Evolutionary conservation across 129 eudicot species (phyloP), one percentile per base, ranked within the genome.

Genomic region (Glebionis coronaria): DNA sequence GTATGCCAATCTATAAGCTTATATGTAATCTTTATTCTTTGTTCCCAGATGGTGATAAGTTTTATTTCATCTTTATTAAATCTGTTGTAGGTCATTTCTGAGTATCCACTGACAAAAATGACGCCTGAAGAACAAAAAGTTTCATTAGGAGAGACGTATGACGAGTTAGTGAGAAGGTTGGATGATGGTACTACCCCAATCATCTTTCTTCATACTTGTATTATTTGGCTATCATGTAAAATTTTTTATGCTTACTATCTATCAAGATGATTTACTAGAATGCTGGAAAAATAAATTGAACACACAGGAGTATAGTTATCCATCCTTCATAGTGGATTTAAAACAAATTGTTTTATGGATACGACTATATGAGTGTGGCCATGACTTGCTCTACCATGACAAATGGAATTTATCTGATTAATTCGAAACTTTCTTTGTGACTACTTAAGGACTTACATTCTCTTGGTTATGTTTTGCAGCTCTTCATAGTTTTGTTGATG

Each of bases 131-230:
- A 85, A 77, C 96, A 87, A 81, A 83, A 20, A 63, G 29, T 76
- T 69, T 31, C 85, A 63, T 71, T 88, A 70, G 98, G 98, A 56
- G 96, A 88, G 83, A 83, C 86, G 11, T 77, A 69, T 59, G 70
- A 59, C 51, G 94, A 83, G 76, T 71, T 91, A 90, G 87, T 71
- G 81, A 83, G 85, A 75, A 88, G 98, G 91, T 83, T 91, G 98
- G 96, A 88, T 64, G 83, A 88, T 85, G 98, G 98, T 91, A 91
- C 73, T 78, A 78, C 80, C 96, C 8, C 84, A 35, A 18, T 77
- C 80, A 77, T 47, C 4, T 57, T 46, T 56, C 82, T 65, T 76
- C 16, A 51, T 9, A 12, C 10, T 28, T 60, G 18, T 69, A 14
- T 61, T 67, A 67, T 53, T 16, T 40, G 49, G 12, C 56, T 21